Conservation (phyloP, 768 basidiomycete species). For the Mycena alexandri region DNA sequence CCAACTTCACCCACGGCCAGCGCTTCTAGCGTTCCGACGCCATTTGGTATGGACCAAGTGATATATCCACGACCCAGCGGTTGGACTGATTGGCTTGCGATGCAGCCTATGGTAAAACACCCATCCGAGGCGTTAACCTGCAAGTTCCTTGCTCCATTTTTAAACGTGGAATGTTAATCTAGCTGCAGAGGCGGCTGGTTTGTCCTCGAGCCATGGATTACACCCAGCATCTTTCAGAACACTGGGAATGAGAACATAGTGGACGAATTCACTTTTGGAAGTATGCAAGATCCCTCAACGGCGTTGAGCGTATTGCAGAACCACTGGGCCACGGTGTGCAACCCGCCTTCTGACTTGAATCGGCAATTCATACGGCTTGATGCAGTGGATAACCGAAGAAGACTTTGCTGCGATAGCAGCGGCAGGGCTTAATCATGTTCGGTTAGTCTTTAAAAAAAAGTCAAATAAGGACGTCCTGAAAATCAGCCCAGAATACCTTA, state of each 20-base stretch:
- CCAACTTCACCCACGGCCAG: constrained; percentile 1
- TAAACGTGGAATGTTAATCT: not conserved
- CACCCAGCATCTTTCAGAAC: constrained; percentile 77
- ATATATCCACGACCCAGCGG: not conserved
- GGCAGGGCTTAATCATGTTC: constrained; percentile 80
- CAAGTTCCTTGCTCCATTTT: constrained; percentile 47
- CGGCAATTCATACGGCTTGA: too few relatives aligned
- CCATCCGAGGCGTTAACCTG: constrained; percentile 74
- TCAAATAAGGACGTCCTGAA: not conserved
- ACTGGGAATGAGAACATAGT: constrained; percentile 68
- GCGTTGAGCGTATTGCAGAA: constrained; percentile 59
- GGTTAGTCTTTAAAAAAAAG: too few relatives aligned
- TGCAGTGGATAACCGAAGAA: constrained; percentile 73
- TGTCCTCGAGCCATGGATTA: constrained; percentile 84
- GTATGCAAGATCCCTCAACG: constrained; percentile 58
- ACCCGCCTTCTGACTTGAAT: not conserved
- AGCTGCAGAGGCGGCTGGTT: constrained; percentile 70
- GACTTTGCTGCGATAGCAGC: constrained; percentile 75
- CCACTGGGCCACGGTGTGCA: constrained; percentile 68
- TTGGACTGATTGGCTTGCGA: not conserved
- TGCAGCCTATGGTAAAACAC: constrained; percentile 49
- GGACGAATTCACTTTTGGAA: constrained; percentile 74
- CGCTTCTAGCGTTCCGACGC: constrained; percentile 35
- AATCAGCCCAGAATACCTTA: constrained; percentile 67
- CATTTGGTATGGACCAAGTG: not conserved